Base-by-base conservation (phyloP, 768 basidiomycete genomes). In the Hygrophoropsis aurantiaca region DNA sequence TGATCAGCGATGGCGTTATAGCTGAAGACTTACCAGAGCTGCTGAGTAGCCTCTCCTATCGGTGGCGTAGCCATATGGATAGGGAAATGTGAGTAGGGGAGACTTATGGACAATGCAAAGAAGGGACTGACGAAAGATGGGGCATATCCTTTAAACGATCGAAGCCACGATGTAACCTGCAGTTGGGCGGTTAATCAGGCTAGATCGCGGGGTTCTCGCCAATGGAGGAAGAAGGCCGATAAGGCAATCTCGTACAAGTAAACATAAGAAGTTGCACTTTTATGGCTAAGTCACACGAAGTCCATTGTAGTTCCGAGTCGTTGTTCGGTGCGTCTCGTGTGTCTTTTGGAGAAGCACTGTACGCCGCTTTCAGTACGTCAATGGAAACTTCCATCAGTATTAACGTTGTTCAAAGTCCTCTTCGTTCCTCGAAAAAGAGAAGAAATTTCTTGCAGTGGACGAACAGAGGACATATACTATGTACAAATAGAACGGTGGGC, bases 1-100 rank as follows among this genome's bases (percentile, higher is more conserved):
- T 56, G 41, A 61, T 56, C 44, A 48, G 44, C 46, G 13, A 30
- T 55, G 32, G 47, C 42, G 35, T 30, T 36, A 35, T 20, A 51
- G 41, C 18, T 27, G 30, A 39, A 47, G 44, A 72, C 80, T 62
- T 50, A 85, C 85, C 85, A 87, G 53, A 80, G 71, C 62, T 81
- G 81, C 62, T 82, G 79, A 65, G 71, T 81, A 49, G 73, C 72
- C 72, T 82, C 82, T 51, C 68, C 77, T 71, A 74, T 64, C 59
- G 78, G 75, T 72, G 81, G 75, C 77, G 82, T 78, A 66, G 67
- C 66, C 64, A 66, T 66, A 59, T 68, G 74, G 72, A 67, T 66
- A 62, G 70, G 63, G 57, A 61, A 55, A 51, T 53, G 53, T 60
- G 61, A 46, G 55, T 52, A 59, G 43, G 39, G 51, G 46, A 51